phyloP scores from a whole-genome alignment of 2,329 filamentous ascomycete species.

The Aspergillus floridensis region DNA sequence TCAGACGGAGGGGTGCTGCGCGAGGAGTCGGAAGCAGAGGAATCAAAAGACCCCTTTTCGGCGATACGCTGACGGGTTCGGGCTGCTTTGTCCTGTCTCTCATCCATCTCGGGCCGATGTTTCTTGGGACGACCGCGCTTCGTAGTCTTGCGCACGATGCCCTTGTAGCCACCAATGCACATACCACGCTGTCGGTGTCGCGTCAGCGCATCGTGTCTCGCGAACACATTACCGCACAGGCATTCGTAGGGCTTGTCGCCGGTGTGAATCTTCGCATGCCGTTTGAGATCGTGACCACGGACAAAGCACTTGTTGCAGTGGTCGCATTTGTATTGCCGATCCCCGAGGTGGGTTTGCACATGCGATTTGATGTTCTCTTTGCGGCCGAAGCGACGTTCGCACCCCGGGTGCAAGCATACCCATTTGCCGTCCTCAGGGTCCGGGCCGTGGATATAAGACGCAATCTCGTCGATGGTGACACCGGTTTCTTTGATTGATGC shows the following conservation, averaged over 20 bases:
- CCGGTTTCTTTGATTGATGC: conserved; percentile 74
- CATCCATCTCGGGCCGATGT: conserved; percentile 58
- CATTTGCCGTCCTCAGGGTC: conserved; percentile 74
- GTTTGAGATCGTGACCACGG: conserved; percentile 92
- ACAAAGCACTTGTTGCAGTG: conserved; percentile 95
- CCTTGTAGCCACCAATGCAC: conserved; percentile 93
- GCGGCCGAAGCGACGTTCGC: conserved; percentile 86
- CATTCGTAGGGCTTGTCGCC: conserved; percentile 94
- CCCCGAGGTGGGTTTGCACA: conserved; percentile 95
- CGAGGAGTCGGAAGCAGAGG: conserved; percentile 38
- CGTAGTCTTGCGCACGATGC: conserved; percentile 64
- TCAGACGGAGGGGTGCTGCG: conserved; percentile 45
- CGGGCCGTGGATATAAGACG: conserved; percentile 69
- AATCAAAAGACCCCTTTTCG: conserved; percentile 36
- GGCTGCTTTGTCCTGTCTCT: conserved; percentile 56
- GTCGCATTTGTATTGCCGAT: conserved; percentile 91
- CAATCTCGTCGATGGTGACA: conserved; percentile 80
- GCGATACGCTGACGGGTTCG: conserved; percentile 49
- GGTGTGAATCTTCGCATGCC: conserved; percentile 95
- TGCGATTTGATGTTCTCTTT: conserved; percentile 99
- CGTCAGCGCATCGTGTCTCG: conserved; percentile 90
- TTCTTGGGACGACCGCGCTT: conserved; percentile 67
- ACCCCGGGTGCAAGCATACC: conserved; percentile 73
- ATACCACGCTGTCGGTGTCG: conserved; percentile 92
- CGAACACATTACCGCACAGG: conserved; percentile 90